Evolutionary conservation across 768 basidiomycete genomes (phyloP), one percentile per base, ranked within the genome.

Genomic region (Paxillus involutus): DNA sequence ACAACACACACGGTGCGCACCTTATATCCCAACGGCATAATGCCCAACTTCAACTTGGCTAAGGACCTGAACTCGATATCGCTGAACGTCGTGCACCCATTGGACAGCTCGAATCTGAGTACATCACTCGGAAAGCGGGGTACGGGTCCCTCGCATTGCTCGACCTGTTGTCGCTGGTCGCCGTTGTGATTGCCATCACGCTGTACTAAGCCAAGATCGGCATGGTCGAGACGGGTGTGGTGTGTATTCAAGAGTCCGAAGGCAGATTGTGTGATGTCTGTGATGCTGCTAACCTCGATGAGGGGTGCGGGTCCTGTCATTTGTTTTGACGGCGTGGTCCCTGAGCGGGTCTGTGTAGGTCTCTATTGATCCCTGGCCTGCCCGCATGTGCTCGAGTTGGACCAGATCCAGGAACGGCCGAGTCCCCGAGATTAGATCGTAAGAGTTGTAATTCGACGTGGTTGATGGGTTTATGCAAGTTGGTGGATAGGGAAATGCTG

Each of bases 21-120:
- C 77, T 98, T 98, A 64, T 74, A 89, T 8, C 95, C 95, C 30
- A 95, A 73, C 3, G 81, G 81, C 1, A 93, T 96, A n/a, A 79
- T 81, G 7, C 88, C 90, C 14, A 98, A 76, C 46, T 78, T 77
- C 17, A 98, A 59, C 42, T 82, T 76, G 1, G 82, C 80, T 30
- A 96, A 65, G 21, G 77, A 71, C 49, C 80, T 81, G 58, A 86
- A 92, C 65, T 97, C 95, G 57, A 95, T 84, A 3, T 89, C 94
- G 33, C 79, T 78, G 30, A 95, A 67, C 3, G 71, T 77, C 2
- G 75, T 79, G 13, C 73, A 67, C 16, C 95, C 95, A 66, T 98
- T 94, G 49, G 82, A 86, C 47, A 97, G 69, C 59, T 85, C 77
- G 29, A 97, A 76, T 41, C 73, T 79, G 52, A 97, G 75, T 85